Evolutionary conservation across 306 rosid genomes (phyloP).

Genomic region (Echinosophora koreensis): DNA sequence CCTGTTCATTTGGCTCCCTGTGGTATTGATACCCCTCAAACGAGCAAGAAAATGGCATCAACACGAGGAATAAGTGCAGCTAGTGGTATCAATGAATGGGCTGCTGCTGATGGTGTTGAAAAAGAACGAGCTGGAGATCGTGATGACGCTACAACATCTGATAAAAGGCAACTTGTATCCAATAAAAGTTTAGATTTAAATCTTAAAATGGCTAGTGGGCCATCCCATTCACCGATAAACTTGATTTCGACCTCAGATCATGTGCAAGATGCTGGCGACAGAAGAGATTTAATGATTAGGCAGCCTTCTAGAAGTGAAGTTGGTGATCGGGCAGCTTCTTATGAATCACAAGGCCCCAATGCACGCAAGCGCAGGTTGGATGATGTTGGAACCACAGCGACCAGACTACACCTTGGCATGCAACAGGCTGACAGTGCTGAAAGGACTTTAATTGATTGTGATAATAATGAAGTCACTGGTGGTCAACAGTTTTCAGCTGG

Average conservation of each 20-base stretch:
- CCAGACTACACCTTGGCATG: slow-evolving; percentile 28
- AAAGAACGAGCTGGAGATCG: slow-evolving; percentile 85
- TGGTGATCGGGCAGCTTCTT: slow-evolving; percentile 85
- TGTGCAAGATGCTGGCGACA: slow-evolving; percentile 65
- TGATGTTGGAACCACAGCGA: slow-evolving; percentile 61
- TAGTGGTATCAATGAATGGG: slow-evolving; percentile 95
- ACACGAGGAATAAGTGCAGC: slow-evolving; percentile 97
- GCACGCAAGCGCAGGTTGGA: slow-evolving; percentile 79
- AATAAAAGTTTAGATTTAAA: slow-evolving; percentile 69
- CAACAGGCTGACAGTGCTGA: slow-evolving; percentile 89
- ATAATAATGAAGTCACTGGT: slow-evolving; percentile 76
- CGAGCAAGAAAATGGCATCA: slow-evolving; percentile 90
- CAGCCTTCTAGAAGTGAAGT: slow-evolving; percentile 84
- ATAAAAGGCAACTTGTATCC: slow-evolving; percentile 57
- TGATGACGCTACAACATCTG: slow-evolving; percentile 91
- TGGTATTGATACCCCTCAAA: slow-evolving; percentile 79
- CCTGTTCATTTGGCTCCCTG: slow-evolving; percentile 82
- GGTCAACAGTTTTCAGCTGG: slow-evolving; percentile 75
- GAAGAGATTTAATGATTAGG: slow-evolving; percentile 75
- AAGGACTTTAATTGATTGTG: slow-evolving; percentile 79
- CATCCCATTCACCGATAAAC: slow-evolving; percentile 63
- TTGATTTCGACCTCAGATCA: slow-evolving; percentile 58
- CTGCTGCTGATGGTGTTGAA: slow-evolving; percentile 74
- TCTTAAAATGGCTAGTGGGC: slow-evolving; percentile 76
- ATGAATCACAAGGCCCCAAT: slow-evolving; percentile 88